Base-by-base conservation (phyloP, 2,329 filamentous ascomycete genomes). In the Trichoderma sp. region DNA sequence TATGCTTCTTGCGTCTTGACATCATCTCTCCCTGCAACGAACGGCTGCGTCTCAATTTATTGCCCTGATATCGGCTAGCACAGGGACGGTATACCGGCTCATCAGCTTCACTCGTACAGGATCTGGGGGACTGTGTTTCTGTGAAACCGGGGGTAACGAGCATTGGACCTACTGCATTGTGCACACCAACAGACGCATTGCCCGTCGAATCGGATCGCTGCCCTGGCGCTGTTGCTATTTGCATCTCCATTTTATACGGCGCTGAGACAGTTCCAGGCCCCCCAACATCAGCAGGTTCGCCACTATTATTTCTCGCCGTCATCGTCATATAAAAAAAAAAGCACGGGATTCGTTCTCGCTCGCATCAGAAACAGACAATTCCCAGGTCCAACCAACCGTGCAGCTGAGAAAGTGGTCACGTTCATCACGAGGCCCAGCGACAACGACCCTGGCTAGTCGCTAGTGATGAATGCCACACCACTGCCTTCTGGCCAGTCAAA, bases 381-480 rank as follows among this genome's bases (percentile, higher is more conserved):
- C 49, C 49, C 49, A 53, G 43, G 11, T 13, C 43, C 43, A 49
- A 49, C 33, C 33, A 35, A 13, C 33, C n/a, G 47, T 24, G 49
- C 49, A 31, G 29, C 27, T 56, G 53, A 29, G 14, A 56, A 65
- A 47, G 33, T 58, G 62, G 62, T 66, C 62, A 66, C 62, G 62
- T 49, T 66, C 52, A 57, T 33, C 53, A 47, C 62, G 10, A 29
- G 43, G 24, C 61, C 61, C 49, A 56, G 53, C 31, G 58, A 47
- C 21, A 43, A 43, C 24, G 21, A 47, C 67, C 67, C 68, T 59
- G 65, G 65, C 31, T 37, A 61, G 65, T 55, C 56, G 4, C 11
- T 59, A 11, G 35, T 55, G 43, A 21, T 21, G 33, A 68, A 61
- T 68, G 57, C 65, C 65, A 68, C 65, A 68, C 65, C 57, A 53